Percentiles rank a stretch among this genome's conserved stretches.
These are phyloP conservation scores for Candida frijolesensis DNA, from an alignment of 1,139 yeast species.

Conservation along the genomic window DNA sequence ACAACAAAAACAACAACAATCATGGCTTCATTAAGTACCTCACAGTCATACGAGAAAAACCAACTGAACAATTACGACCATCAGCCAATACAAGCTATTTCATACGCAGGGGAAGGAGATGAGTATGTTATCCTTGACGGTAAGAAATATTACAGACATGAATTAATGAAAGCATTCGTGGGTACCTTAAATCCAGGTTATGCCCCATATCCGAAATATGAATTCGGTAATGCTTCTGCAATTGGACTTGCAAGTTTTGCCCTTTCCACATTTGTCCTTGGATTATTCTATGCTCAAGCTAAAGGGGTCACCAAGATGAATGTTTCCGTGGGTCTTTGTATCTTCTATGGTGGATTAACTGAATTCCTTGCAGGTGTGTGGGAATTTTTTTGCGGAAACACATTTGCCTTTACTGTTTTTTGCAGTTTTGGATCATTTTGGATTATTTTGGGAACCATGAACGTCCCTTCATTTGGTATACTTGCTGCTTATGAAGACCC, in stretches of 20 bases:
- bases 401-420: conserved; percentile 46
- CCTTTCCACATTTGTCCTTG: conserved; percentile 49
- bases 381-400: conserved; percentile 46
- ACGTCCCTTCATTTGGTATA: conserved; percentile 50
- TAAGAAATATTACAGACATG: conserved; percentile 34
- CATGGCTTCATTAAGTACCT: background rate
- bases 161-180: conserved; percentile 40
- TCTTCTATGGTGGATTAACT: conserved; percentile 50
- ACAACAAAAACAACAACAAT: background rate
- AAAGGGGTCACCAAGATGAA: conserved; percentile 40
- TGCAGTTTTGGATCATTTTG: conserved; percentile 48
- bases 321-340: conserved; percentile 46
- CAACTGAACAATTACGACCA: background rate
- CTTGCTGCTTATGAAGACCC: conserved; percentile 51
- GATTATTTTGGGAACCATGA: conserved; percentile 42
- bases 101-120: conserved; percentile 22
- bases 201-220: conserved; percentile 34
- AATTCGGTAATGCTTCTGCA: conserved; percentile 62
- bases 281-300: conserved; percentile 45
- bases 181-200: conserved; percentile 42
- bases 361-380: conserved; percentile 55
- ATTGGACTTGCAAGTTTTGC: conserved; percentile 59
- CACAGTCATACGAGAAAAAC: background rate
- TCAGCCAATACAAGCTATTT: background rate
- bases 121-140: conserved; percentile 32